Evolutionary conservation across 805 yeast species (phyloP).

Genomic region (Candida caryicola): DNA sequence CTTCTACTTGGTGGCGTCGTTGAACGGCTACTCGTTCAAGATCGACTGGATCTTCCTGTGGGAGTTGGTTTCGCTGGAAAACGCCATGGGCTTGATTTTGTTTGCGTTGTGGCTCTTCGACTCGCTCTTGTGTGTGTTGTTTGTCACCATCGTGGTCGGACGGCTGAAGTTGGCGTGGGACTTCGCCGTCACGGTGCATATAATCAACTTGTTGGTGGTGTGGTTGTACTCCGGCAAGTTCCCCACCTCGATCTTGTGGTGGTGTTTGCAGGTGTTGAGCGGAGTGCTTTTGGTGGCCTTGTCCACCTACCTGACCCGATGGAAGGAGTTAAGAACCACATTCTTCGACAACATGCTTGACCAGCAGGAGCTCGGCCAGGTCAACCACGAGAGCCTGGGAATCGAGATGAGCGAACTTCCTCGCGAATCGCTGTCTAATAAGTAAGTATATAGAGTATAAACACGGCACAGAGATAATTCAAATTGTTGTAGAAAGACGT

Average conservation of each 20-base stretch:
- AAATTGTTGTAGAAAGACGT: too few relatives aligned
- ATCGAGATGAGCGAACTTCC: conserved; percentile 21
- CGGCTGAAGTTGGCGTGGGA: conserved; percentile 94
- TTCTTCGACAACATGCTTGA: conserved; percentile 84
- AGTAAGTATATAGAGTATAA: background rate
- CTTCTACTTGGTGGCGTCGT: conserved; percentile 60
- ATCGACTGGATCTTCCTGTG: conserved; percentile 77
- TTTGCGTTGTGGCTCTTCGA: conserved; percentile 79
- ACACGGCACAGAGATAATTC: too few relatives aligned
- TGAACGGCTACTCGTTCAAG: conserved; percentile 69
- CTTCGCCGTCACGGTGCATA: conserved; percentile 90
- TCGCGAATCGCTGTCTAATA: background rate
- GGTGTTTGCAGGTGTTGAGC: conserved; percentile 72
- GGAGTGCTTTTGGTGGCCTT: conserved; percentile 67
- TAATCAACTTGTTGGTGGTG: conserved; percentile 68
- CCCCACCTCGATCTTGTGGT: conserved; percentile 78
- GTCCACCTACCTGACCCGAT: conserved; percentile 87
- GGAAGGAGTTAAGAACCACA: conserved; percentile 87
- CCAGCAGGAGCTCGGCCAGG: conserved; percentile 46
- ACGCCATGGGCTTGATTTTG: conserved; percentile 76
- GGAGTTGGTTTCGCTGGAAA: conserved; percentile 68
- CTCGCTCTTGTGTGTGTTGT: conserved; percentile 76
- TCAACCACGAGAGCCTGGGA: conserved; percentile 12
- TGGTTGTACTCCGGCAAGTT: conserved; percentile 63
- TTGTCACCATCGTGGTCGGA: conserved; percentile 84